Conservation (phyloP, 768 basidiomycete genomes). For the Auricularia heimuer region DNA sequence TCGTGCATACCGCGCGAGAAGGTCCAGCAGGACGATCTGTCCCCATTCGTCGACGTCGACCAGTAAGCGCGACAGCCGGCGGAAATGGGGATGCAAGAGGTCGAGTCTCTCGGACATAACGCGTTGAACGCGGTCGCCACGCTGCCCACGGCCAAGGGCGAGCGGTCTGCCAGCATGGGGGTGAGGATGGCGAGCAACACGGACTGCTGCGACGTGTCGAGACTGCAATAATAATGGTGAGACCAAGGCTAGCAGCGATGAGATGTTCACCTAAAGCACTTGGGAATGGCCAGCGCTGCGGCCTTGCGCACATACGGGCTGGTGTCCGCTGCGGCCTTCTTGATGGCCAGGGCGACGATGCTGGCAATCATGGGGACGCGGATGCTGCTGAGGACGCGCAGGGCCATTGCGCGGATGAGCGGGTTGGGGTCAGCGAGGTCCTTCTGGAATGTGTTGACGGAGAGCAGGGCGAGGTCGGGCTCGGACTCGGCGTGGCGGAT, state of each 20-base stretch:
- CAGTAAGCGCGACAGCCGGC: constrained; percentile 72
- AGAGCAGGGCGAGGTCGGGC: constrained; percentile 88
- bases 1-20: constrained; percentile 75
- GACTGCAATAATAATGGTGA: constrained; percentile 32
- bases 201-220: constrained; percentile 63
- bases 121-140: constrained; percentile 78
- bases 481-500: constrained; percentile 87
- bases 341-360: constrained; percentile 78
- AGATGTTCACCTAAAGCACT: constrained; percentile 58
- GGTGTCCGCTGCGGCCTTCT: constrained; percentile 83
- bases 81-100: constrained; percentile 80
- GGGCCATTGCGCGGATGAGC: constrained; percentile 91
- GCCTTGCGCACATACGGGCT: constrained; percentile 94
- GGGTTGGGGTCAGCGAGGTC: constrained; percentile 89
- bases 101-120: constrained; percentile 79
- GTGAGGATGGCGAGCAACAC: constrained; percentile 61
- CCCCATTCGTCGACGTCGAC: constrained; percentile 97
- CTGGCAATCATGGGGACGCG: constrained; percentile 81
- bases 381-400: constrained; percentile 88
- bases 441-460: constrained; percentile 98
- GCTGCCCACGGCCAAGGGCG: constrained; percentile 80
- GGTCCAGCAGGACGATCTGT: constrained; percentile 67
- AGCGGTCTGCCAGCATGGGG: constrained; percentile 54
- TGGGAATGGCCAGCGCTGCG: constrained; percentile 82
- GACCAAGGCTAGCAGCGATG: neutral